These are phyloP conservation scores for Leucocoprinus leucothites DNA, from an alignment of 768 basidiomycete species.

Conservation along the genomic window DNA sequence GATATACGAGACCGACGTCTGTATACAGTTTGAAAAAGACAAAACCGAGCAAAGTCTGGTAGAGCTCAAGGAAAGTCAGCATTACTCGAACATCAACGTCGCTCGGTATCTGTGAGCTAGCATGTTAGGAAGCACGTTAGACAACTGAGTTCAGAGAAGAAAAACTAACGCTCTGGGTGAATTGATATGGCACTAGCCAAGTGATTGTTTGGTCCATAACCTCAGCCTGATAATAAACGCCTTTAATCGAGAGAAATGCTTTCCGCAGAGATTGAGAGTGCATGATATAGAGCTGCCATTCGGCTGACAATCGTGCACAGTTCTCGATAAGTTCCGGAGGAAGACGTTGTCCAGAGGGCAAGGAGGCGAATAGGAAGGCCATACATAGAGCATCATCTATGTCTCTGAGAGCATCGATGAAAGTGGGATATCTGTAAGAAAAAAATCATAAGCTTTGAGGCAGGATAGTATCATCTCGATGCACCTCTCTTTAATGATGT, in stretches of 20 bases:
- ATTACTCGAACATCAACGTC: conserved; percentile 98
- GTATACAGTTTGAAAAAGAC: conserved; percentile 98
- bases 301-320: conserved; percentile 84
- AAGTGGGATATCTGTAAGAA: conserved; percentile 85
- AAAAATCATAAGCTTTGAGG: not conserved
- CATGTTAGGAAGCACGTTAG: conserved; percentile 11
- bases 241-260: conserved; percentile 95
- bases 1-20: conserved; percentile 90
- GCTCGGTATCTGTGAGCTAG: conserved; percentile 65
- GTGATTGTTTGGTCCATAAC: conserved; percentile 89
- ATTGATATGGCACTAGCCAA: conserved; percentile 97
- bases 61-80: conserved; percentile 96
- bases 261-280: conserved; percentile 82
- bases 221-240: conserved; percentile 96
- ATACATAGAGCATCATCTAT: conserved; percentile 97
- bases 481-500: conserved; percentile 96
- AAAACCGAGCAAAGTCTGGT: conserved; percentile 94
- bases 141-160: conserved; percentile 1
- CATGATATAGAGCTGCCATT: conserved; percentile 98
- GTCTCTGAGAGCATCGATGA: conserved; percentile 92
- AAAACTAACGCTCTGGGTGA: conserved; percentile 81
- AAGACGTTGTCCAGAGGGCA: conserved; percentile 83
- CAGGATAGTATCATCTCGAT: conserved; percentile 17
- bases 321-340: conserved; percentile 85
- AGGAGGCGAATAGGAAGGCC: conserved; percentile 86